These are phyloP conservation scores for Pichia nanzhaoensis DNA, from an alignment of 805 yeast genomes.

Conservation along the genomic window DNA sequence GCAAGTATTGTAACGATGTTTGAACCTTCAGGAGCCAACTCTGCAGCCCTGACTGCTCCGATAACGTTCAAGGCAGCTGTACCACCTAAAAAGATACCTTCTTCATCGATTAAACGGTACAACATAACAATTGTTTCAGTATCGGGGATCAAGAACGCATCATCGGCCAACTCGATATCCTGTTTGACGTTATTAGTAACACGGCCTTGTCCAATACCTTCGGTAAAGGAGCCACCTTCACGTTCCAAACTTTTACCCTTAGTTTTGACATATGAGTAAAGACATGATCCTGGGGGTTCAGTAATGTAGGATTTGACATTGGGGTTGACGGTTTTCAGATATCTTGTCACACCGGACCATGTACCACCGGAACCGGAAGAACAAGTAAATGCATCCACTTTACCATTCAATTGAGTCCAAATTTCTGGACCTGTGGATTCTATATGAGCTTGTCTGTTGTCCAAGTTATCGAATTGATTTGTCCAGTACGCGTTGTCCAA, in stretches of 20 bases:
- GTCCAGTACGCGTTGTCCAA: conserved; percentile 86
- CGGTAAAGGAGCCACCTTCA: conserved; percentile 83
- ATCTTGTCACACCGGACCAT: conserved; percentile 78
- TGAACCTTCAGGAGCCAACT: conserved; percentile 64
- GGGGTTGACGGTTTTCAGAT: conserved; percentile 63
- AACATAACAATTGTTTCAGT: conserved; percentile 78
- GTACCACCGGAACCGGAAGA: conserved; percentile 95
- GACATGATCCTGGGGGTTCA: conserved; percentile 90
- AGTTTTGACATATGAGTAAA: conserved; percentile 69
- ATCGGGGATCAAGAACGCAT: conserved; percentile 74
- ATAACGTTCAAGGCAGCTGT: conserved; percentile 87
- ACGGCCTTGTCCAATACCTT: conserved; percentile 95
- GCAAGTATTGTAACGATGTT: conserved; percentile 86
- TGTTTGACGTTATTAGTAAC: conserved; percentile 75
- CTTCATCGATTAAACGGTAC: conserved; percentile 76
- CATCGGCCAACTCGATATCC: conserved; percentile 70
- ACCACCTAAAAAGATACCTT: conserved; percentile 87
- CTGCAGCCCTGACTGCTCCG: conserved; percentile 77
- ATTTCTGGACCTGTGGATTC: conserved; percentile 93
- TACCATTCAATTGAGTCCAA: conserved; percentile 78
- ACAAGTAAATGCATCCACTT: conserved; percentile 82
- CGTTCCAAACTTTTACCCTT: conserved; percentile 63
- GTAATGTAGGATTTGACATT: conserved; percentile 63
- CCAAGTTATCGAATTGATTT: conserved; percentile 84
- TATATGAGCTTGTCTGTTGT: conserved; percentile 84